Base-by-base conservation (phyloP, 345 rosid species). In the Linum usitatissimum region DNA sequence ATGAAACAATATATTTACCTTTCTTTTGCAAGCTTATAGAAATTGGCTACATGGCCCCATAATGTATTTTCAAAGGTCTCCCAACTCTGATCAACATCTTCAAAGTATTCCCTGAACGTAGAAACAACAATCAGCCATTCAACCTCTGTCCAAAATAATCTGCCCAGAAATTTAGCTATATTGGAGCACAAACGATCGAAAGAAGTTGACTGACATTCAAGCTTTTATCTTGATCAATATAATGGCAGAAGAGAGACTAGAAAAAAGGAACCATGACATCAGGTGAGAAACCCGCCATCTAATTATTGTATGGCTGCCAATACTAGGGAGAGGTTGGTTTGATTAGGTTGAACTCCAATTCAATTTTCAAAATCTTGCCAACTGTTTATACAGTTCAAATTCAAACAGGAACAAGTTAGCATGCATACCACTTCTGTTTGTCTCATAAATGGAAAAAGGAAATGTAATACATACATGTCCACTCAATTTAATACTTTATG, bases 51-150 rank as follows among this genome's bases (percentile, higher is more conserved):
- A 66, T 87, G 96, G 53, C 79, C 86, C 99, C 99, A 93, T 72
- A 93, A 75, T 76, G 92, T 86, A 75, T 87, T 86, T 78, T 93
- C 99, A 78, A 93, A 90, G 57, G 96, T 90, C 79, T 86, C 99
- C 97, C 99, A 93, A 3, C 88, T 87, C 66, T 63, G 81, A 84
- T 93, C 99, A 42, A 93, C 95, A 56, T 93, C 99, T 82, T 93
- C 97, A 79, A 93, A 93, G 79, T 93, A 93, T 80, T 90, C 97
- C 70, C 99, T 93, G 80, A 18, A 57, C 64, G 61, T 55, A 10
- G 20, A 68, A 74, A 62, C 40, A 51, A 60, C 60, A 66, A 55
- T 9, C 59, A 55, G 59, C 60, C 58, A 60, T 60, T 39, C 64
- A 65, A 58, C 23, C 59, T 20, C 39, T 64, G 63, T 59, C 71